Base-by-base conservation (phyloP, 2,329 filamentous ascomycete genomes). In the Rhynchosporium secalis region DNA sequence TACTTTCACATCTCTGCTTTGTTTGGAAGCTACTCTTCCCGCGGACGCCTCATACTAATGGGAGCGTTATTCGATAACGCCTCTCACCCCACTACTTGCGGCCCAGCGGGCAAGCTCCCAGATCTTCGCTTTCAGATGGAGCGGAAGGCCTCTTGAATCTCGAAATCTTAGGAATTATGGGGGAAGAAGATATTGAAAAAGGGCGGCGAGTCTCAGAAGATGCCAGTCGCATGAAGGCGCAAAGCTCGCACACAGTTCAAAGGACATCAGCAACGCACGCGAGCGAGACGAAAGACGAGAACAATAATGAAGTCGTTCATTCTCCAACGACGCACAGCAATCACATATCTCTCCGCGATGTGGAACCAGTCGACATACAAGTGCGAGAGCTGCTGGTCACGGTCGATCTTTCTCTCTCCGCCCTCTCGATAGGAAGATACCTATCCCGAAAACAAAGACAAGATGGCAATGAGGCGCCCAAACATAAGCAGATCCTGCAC, bases 331-430 rank as follows among this genome's bases (percentile, higher is more conserved):
- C 69, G 8, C 65, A 69, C 5, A 72, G 65, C 60, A 70, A 69
- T 45, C 66, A 71, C 2, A 60, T 74, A n/a, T 74, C 73, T 2
- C 67, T 75, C 13, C 73, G 72, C 10, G 83, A 82, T 73, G 84
- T 87, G n/a, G 77, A 83, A 29, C 76, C 81, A 1, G 83, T 86
- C 6, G 74, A 80, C 46, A 78, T 86, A 26, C 78, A 79, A 58
- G 79, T 86, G 29, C 80, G 83, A 46, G 75, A 80, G 66, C 76
- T 87, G 3, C 76, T 78, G 1, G 82, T 88, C 7, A 80, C 78
- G 0, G 83, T 88, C 20, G 81, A 88, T 63, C 82, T 83, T 1
- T 81, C 84, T 1, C 83, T 85, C 3, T 82, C 81, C 41, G 78
- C 80, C 70, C 70, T 81, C 12, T 79, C 73, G 79, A 6, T 73